Percentiles rank a stretch among this genome's conserved stretches.
Evolutionary conservation across 2,329 filamentous ascomycete species (phyloP).

Genomic region (Aspergillus sp.): DNA sequence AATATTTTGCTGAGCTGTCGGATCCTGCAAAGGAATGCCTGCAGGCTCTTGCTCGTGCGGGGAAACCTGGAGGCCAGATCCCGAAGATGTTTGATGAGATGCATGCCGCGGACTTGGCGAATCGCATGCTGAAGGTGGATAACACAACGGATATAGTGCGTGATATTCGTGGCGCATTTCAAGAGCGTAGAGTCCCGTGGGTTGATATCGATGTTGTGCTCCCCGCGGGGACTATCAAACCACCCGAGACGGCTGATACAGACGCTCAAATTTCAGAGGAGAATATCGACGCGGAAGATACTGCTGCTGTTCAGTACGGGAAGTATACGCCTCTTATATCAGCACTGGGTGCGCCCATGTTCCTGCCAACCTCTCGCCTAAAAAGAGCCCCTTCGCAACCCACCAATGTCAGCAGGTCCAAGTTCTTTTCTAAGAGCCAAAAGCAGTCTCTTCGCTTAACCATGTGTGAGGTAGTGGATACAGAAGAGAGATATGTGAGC

Average conservation of each 20-base stretch:
- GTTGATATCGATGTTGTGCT: constrained; percentile 86
- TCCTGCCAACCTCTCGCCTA: constrained; percentile 82
- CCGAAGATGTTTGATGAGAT: constrained; percentile 82
- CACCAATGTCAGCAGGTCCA: constrained; percentile 76
- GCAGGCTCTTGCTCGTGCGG: constrained; percentile 56
- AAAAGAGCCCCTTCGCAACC: constrained; percentile 86
- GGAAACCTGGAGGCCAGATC: constrained; percentile 63
- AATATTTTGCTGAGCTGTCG: constrained; percentile 90
- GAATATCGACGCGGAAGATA: constrained; percentile 46
- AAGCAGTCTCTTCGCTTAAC: constrained; percentile 85
- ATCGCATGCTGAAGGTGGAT: constrained; percentile 81
- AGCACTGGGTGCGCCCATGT: constrained; percentile 80
- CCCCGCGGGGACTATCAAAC: constrained; percentile 72
- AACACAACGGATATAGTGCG: constrained; percentile 73
- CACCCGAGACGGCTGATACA: constrained; percentile 65
- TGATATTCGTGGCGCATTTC: constrained; percentile 74
- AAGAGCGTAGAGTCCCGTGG: constrained; percentile 81
- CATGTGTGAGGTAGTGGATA: constrained; percentile 87
- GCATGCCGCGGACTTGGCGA: constrained; percentile 89
- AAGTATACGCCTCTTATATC: constrained; percentile 76
- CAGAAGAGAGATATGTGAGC: constrained; percentile 89
- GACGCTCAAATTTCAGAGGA: constrained; percentile 68
- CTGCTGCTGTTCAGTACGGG: constrained; percentile 66
- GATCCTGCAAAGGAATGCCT: constrained; percentile 74
- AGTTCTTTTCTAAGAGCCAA: constrained; percentile 77